A percentile compares a stretch with the other conserved stretches of the same genome.
These are phyloP conservation scores for Isoetes taiwanensis DNA, from an alignment of 75 land plant species.

Conservation along the genomic window DNA sequence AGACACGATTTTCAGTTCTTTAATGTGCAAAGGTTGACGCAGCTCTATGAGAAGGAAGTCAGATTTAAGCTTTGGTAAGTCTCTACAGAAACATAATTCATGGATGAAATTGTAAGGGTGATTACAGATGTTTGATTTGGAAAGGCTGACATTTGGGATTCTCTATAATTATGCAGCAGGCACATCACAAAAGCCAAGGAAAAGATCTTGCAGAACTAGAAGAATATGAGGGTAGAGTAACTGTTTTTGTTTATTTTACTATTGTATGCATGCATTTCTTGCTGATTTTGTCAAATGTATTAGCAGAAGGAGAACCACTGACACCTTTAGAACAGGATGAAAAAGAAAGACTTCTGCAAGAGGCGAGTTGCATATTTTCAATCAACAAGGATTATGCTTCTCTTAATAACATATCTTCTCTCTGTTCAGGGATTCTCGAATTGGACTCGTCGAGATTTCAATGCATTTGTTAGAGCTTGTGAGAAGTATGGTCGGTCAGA, in stretches of 20 bases:
- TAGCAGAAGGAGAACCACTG: conserved; percentile 67
- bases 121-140: not conserved
- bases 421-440: conserved; percentile 62
- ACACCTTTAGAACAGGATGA: conserved; percentile 92
- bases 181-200: conserved; percentile 54
- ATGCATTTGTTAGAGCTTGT: conserved; percentile 89
- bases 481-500: conserved; percentile 95
- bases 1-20: conserved; percentile 94
- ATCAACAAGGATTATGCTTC: not conserved
- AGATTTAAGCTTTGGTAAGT: conserved; percentile 73
- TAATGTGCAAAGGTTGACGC: conserved; percentile 70
- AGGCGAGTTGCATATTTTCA: conserved; percentile 23
- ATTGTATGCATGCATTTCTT: not conserved
- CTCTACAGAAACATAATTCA: not conserved
- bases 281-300: not conserved
- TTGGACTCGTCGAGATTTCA: conserved; percentile 93
- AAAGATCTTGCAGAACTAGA: conserved; percentile 66
- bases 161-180: conserved; percentile 20
- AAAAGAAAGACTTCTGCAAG: conserved; percentile 71
- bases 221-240: conserved; percentile 53
- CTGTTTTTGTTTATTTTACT: not conserved
- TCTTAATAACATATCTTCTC: not conserved
- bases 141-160: too few species aligned
- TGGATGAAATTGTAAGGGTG: not conserved
- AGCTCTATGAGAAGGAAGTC: conserved; percentile 96